Conservation (phyloP, 495 filamentous ascomycete genomes). For the Neurospora sp. region DNA sequence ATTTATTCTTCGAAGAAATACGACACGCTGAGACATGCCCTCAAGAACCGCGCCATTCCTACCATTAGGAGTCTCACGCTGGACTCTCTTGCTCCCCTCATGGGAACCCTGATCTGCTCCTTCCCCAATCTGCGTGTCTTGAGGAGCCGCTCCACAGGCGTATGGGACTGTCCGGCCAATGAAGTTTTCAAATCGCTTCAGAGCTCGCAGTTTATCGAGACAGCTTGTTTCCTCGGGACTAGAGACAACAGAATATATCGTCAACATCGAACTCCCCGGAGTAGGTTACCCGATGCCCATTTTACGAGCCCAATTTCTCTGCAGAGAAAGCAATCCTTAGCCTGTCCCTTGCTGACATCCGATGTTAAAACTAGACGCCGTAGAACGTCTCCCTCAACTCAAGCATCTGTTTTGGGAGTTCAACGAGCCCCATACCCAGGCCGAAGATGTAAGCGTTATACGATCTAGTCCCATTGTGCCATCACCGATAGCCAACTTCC, state of each 20-base stretch:
- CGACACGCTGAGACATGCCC: background rate
- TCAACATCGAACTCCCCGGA: background rate
- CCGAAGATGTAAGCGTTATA: background rate
- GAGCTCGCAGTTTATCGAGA: background rate
- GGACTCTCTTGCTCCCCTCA: background rate
- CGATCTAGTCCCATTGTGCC: background rate
- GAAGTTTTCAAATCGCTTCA: background rate
- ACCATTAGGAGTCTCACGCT: background rate
- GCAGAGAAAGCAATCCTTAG: background rate
- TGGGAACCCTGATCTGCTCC: background rate
- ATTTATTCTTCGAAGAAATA: background rate
- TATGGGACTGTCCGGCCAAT: background rate
- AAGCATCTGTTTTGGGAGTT: background rate
- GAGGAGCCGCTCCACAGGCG: background rate
- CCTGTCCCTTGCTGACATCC: background rate
- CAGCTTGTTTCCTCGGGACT: background rate
- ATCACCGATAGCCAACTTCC: background rate
- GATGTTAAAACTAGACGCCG: background rate
- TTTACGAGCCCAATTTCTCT: background rate
- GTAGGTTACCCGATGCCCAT: background rate
- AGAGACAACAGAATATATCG: background rate
- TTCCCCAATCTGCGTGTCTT: background rate
- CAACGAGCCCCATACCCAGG: background rate
- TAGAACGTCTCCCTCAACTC: background rate
- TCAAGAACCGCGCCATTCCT: background rate